These are phyloP conservation scores for Epicoccum sorghinum DNA, from an alignment of 2,329 filamentous ascomycete species.

Conservation along the genomic window DNA sequence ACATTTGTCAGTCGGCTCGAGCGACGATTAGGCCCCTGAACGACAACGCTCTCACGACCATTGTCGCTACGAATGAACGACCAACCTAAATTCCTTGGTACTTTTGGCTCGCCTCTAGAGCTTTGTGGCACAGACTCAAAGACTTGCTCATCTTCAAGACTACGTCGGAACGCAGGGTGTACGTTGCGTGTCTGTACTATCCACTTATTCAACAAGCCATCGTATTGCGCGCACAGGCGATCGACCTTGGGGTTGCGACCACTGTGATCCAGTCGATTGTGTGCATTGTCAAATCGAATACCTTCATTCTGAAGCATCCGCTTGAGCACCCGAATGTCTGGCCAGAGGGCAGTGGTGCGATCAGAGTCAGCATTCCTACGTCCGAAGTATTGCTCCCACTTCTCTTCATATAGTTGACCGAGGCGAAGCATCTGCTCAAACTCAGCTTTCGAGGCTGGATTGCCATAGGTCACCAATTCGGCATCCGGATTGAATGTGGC, in stretches of 20 bases:
- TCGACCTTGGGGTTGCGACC: not conserved
- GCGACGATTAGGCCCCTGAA: no score
- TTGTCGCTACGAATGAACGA: no score
- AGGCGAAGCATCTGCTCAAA: conserved; percentile 17
- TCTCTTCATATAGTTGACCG: conserved; percentile 14
- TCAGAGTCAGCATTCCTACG: not conserved
- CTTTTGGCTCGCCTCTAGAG: no score
- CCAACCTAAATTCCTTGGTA: no score
- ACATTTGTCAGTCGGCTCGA: no score
- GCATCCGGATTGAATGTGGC: not conserved
- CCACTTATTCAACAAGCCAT: not conserved
- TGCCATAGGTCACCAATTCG: conserved; percentile 17
- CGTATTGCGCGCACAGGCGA: conserved; percentile 1
- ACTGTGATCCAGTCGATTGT: conserved; percentile 9
- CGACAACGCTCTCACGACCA: no score
- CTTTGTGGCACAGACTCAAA: no score
- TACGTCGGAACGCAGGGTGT: not conserved
- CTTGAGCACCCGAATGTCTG: conserved; percentile 7
- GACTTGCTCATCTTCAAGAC: not conserved
- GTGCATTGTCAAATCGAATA: conserved; percentile 4
- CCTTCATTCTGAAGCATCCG: conserved; percentile 16
- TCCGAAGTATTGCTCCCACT: conserved; percentile 14
- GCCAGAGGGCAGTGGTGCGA: not conserved
- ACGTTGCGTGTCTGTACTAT: not conserved
- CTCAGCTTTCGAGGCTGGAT: conserved; percentile 5